A percentile compares a stretch with the other conserved stretches of the same genome.
Evolutionary conservation across 1,284 basidiomycete genomes (phyloP).

Genomic region (Caloboletus firmus): DNA sequence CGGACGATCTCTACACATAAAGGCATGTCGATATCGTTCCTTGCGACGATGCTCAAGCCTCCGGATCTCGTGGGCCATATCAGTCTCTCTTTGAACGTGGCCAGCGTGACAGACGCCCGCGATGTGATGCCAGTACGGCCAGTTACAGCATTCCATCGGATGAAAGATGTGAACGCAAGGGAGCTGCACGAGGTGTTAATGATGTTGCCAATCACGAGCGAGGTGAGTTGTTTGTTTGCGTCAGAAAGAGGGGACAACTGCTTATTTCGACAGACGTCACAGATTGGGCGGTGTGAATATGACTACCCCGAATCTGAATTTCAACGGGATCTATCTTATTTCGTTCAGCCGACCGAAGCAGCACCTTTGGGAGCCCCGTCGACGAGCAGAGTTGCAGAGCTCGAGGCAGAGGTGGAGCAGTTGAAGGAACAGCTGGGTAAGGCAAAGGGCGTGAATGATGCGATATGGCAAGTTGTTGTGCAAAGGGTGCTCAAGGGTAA

Average conservation of each 20-base stretch:
- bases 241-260: neutral
- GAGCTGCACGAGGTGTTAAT: constrained; percentile 67
- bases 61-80: constrained; percentile 80
- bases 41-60: constrained; percentile 78
- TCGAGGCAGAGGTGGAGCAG: constrained; percentile 68
- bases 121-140: constrained; percentile 66
- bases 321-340: constrained; percentile 59
- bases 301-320: constrained; percentile 54
- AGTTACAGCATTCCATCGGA: constrained; percentile 68
- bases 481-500: constrained; percentile 51
- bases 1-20: constrained; percentile 77
- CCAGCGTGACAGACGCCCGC: constrained; percentile 46
- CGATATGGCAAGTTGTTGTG: constrained; percentile 86
- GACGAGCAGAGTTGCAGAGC: constrained; percentile 59
- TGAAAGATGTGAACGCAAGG: constrained; percentile 62
- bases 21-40: constrained; percentile 69
- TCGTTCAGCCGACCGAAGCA: constrained; percentile 46
- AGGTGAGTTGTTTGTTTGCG: constrained; percentile 35
- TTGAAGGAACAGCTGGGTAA: constrained; percentile 70
- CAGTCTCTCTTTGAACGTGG: constrained; percentile 50
- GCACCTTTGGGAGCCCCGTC: constrained; percentile 41
- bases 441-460: constrained; percentile 84
- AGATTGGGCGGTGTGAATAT: constrained; percentile 22
- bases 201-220: constrained; percentile 50
- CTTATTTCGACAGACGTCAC: constrained; percentile 16